A percentile compares a stretch with the other conserved stretches of the same genome.
Evolutionary conservation across 805 yeast genomes (phyloP).

Genomic region (Metschnikowia drakensbergensis): DNA sequence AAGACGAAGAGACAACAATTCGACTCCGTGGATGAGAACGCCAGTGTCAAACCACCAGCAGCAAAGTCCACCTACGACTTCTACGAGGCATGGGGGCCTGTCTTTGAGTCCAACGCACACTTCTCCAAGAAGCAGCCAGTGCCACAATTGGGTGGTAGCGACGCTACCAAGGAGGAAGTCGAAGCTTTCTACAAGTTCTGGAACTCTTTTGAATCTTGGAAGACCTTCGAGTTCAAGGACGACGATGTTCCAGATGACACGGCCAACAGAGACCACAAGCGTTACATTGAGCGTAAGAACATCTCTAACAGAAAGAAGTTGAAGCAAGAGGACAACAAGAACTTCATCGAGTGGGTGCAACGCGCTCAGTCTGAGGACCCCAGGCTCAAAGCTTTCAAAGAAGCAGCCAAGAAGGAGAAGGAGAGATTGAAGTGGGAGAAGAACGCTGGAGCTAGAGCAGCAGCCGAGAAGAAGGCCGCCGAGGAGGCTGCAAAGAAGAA

Average conservation of each 20-base stretch:
- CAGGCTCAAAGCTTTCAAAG: constrained; percentile 89
- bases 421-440: constrained; percentile 95
- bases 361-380: constrained; percentile 91
- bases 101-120: constrained; percentile 85
- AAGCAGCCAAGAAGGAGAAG: constrained; percentile 90
- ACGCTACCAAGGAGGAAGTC: constrained; percentile 72
- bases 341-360: constrained; percentile 80
- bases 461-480: constrained; percentile 87
- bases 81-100: constrained; percentile 88
- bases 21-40: constrained; percentile 90
- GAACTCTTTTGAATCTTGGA: constrained; percentile 95
- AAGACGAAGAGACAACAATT: constrained; percentile 84
- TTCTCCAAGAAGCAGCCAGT: constrained; percentile 90
- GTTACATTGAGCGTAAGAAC: constrained; percentile 96
- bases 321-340: constrained; percentile 95
- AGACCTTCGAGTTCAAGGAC: constrained; percentile 94
- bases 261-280: constrained; percentile 98
- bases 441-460: constrained; percentile 96
- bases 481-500: constrained; percentile 75
- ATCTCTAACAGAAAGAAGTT: constrained; percentile 93
- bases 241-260: constrained; percentile 99
- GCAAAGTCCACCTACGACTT: constrained; percentile 70
- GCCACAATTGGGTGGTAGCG: constrained; percentile 69
- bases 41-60: constrained; percentile 78
- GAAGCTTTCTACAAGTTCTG: constrained; percentile 88